Evolutionary conservation across 1,284 basidiomycete species (phyloP), one percentile per base, ranked within the genome.

Genomic region (Ceratobasidium sp.): DNA sequence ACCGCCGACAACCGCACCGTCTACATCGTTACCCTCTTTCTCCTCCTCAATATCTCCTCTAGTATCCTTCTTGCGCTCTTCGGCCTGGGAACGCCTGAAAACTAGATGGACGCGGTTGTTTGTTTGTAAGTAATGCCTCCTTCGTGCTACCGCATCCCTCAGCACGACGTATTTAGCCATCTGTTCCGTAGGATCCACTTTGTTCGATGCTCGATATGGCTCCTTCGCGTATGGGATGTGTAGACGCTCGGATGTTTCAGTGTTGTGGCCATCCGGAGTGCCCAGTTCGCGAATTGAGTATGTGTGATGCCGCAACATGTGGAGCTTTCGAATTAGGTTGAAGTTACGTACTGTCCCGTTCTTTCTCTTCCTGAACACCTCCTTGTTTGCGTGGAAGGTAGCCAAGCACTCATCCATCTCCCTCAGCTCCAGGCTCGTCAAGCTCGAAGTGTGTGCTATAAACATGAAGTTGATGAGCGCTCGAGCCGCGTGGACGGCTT

Each of bases 341-440:
- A 69, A 69, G n/a, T 35, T n/a, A 5, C 33, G 28, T 11, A 20
- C 33, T 26, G 8, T 17, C 17, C 67, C n/a, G 51, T 23, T 13
- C 17, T 23, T 20, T 15, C 20, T n/a, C 7, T 66, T 45, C 11
- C 65, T 15, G 39, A 80, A 78, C 23, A 80, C 60, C 1, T 75
- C 31, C n/a, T 78, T 76, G 28, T 77, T 47, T 11, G 56, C 5
- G 71, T 81, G 78, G 63, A 80, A 81, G 7, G 53, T 51, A 0
- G 56, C 39, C 20, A 81, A 69, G 3, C 69, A 28, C 0, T 45
- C 61, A 35, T 78, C 51, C 66, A 81, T 61, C 4, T 67, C 13
- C 0, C 66, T 26, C 1, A 81, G 37, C 5, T 68, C 58, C n/a
- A 15, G 39, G 13, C 37, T 31, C 6, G 65, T 67, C 5, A 67